Evolutionary conservation across 2,329 filamentous ascomycete species (phyloP).

Genomic region (Penicillium sp.): DNA sequence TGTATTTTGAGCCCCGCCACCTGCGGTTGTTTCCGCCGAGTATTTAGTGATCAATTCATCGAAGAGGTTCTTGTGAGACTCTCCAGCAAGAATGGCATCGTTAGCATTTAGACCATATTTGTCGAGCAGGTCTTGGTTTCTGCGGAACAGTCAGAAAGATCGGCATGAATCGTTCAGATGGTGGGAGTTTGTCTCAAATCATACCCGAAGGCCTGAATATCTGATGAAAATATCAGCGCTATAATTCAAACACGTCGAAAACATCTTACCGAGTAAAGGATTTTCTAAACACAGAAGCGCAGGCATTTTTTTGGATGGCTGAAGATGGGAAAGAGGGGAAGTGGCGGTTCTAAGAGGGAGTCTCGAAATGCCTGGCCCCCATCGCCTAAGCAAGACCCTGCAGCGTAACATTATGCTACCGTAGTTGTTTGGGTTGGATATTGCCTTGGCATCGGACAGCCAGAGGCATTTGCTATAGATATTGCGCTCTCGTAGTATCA

Average conservation of each 20-base stretch:
- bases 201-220: background rate
- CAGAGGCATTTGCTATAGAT: no score
- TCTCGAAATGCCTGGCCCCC: no score
- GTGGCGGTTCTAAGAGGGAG: background rate
- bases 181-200: background rate
- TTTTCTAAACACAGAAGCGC: background rate
- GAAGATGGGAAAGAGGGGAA: background rate
- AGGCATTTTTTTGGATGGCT: background rate
- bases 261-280: background rate
- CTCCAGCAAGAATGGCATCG: background rate
- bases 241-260: background rate
- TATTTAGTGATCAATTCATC: background rate
- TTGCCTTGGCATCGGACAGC: no score
- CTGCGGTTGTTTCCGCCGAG: background rate
- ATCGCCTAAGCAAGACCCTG: no score
- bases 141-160: background rate
- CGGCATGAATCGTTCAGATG: background rate
- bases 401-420: no score
- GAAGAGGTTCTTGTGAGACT: background rate
- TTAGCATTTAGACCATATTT: background rate
- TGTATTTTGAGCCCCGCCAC: background rate
- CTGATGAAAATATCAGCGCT: background rate
- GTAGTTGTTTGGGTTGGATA: no score
- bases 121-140: background rate
- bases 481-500: no score